Evolutionary conservation across 331 rosid genomes (phyloP), one percentile per base, ranked within the genome.

Genomic region (Quercus phellos): DNA sequence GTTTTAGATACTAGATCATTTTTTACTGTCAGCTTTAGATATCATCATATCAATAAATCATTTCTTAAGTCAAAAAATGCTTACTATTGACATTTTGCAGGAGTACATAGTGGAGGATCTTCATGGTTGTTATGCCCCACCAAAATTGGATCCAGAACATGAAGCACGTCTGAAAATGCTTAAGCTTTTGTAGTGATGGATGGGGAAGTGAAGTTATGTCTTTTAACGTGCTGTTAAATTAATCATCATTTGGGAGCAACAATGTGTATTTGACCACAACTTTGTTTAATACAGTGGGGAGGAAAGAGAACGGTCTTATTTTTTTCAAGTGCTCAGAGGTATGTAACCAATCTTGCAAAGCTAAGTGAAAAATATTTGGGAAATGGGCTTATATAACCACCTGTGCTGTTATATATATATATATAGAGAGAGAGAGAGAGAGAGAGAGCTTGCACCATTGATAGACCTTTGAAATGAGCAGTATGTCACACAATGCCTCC

Each of bases 71-170:
- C 1, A 29, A 32, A 63, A 66, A 26, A 60, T 16, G 67, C 54
- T 32, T 8, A 51, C 12, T 12, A 24, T 51, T 19, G 46, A 72
- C 59, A 54, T 73, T 77, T 38, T 80, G 77, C 91, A 95, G 99
- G 99, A 95, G 77, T 95, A 95, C 55, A 51, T 90, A 63, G 99
- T 93, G 85, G 98, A 93, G 90, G 98, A 95, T 83, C 97, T 93
- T 78, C 85, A 81, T 21, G 98, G 97, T 32, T 74, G 84, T 70
- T 95, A 95, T 72, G 76, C 85, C 75, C 93, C 98, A 21, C 99
- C 99, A 51, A 93, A 93, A 79, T 78, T 95, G 89, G 99, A 93
- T 73, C 78, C 96, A 4, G 96, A 87, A 81, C 96, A 91, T 61
- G 98, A 93, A 84, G 90, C 88, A 58, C 98, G 97, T 69, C 83